Percentiles rank a stretch among this genome's conserved stretches.
phyloP scores from a whole-genome alignment of 352 stramenopile species.

The Phytophthora syringae region DNA sequence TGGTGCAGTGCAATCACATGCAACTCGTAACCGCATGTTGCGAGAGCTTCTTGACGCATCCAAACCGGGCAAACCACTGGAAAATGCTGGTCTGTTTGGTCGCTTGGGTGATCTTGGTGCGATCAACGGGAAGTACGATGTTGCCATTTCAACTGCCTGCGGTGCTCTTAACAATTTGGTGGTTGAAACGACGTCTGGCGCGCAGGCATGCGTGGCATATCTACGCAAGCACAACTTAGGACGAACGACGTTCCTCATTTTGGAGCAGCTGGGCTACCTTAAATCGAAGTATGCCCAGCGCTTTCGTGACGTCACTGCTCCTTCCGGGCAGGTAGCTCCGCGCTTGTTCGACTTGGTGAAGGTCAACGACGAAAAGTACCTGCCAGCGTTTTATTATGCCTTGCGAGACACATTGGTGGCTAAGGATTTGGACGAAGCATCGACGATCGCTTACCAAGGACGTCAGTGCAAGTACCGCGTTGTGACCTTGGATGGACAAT shows the following conservation, averaged over 20 bases:
- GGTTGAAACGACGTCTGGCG: slow-evolving; percentile 95
- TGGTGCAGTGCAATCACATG: slow-evolving; percentile 69
- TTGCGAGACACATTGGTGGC: slow-evolving; percentile 98
- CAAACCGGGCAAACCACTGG: slow-evolving; percentile 89
- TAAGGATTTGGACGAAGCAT: slow-evolving; percentile 94
- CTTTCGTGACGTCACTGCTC: slow-evolving; percentile 59
- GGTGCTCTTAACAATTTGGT: slow-evolving; percentile 97
- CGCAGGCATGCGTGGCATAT: slow-evolving; percentile 96
- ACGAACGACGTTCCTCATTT: slow-evolving; percentile 96
- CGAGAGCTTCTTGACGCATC: slow-evolving; percentile 92
- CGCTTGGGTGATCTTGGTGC: slow-evolving; percentile 97
- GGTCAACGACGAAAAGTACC: slow-evolving; percentile 89
- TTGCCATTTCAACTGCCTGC: slow-evolving; percentile 98
- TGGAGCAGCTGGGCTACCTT: slow-evolving; percentile 96
- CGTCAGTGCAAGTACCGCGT: slow-evolving; percentile 95
- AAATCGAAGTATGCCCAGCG: slow-evolving; percentile 70
- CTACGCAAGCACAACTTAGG: slow-evolving; percentile 96
- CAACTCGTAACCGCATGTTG: slow-evolving; percentile 81
- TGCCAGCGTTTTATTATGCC: slow-evolving; percentile 96
- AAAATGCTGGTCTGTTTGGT: slow-evolving; percentile 93
- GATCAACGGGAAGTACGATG: slow-evolving; percentile 97
- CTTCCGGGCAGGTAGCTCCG: slow-evolving; percentile 52
- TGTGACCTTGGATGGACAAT: slow-evolving; percentile 97
- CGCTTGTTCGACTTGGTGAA: slow-evolving; percentile 92
- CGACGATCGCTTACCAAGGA: slow-evolving; percentile 91